Conservation (phyloP, 1,284 basidiomycete genomes). For the Anthracocystis setariae region DNA sequence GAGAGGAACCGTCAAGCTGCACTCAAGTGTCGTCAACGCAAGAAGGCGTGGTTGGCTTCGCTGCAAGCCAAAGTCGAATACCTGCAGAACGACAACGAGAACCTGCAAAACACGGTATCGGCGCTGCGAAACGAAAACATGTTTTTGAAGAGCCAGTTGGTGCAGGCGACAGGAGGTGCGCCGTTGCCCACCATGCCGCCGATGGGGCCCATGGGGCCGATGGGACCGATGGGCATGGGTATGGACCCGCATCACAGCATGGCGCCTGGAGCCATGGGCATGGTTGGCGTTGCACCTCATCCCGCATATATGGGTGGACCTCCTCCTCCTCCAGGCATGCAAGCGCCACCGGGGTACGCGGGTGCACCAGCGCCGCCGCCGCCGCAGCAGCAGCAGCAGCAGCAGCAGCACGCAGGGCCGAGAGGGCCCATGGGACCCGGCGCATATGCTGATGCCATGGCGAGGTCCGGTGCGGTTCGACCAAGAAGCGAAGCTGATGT, state of each 20-base stretch:
- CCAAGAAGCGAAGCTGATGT: constrained; percentile 32
- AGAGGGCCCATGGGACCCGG: constrained; percentile 16
- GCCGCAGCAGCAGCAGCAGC: too few species aligned
- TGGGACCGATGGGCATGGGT: constrained; percentile 17
- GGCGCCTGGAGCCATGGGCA: constrained; percentile 28
- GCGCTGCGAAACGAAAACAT: constrained; percentile 72
- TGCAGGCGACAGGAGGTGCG: constrained; percentile 49
- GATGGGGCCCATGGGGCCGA: constrained; percentile 25
- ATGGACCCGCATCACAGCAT: constrained; percentile 31
- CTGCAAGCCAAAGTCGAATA: constrained; percentile 93
- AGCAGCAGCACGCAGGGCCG: too few species aligned
- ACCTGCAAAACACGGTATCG: constrained; percentile 74
- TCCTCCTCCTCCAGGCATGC: constrained; percentile 10
- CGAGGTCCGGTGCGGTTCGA: constrained; percentile 8
- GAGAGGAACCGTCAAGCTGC: constrained; percentile 74
- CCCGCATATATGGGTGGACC: constrained; percentile 45
- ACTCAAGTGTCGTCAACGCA: constrained; percentile 96
- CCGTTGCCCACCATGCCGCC: constrained; percentile 31
- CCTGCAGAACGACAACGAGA: constrained; percentile 89
- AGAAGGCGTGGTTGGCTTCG: constrained; percentile 95
- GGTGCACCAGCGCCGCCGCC: constrained; percentile 15
- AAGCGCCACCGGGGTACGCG: constrained; percentile 24
- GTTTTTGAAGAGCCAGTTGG: constrained; percentile 62
- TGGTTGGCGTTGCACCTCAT: constrained; percentile 41
- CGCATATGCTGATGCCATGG: constrained; percentile 10